These are phyloP conservation scores for Chaetomium globosum DNA, from an alignment of 2,329 filamentous ascomycete species.

Conservation along the genomic window DNA sequence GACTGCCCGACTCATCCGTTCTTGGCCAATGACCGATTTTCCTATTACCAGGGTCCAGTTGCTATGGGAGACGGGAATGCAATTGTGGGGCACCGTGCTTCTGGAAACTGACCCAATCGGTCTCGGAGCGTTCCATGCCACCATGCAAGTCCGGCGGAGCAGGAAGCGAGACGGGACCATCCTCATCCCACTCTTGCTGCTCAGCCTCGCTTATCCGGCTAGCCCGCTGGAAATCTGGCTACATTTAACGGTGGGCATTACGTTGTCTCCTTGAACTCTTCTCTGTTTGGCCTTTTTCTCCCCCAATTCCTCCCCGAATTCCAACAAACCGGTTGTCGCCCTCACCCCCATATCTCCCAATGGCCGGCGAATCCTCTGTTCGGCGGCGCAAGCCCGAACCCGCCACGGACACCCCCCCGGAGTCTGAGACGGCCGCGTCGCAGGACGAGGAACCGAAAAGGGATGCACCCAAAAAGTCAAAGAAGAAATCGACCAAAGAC, in stretches of 20 bases:
- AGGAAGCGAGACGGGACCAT: constrained; percentile 4
- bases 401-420: constrained; percentile 17
- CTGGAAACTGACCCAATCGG: constrained; percentile 22
- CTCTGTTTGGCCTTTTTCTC: not conserved
- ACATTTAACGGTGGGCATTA: constrained; percentile 9
- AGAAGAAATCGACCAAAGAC: constrained; percentile 34
- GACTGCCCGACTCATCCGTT: constrained; percentile 16
- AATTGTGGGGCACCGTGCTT: constrained; percentile 19
- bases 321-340: not conserved
- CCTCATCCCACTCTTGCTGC: constrained; percentile 9
- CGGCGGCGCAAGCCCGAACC: constrained; percentile 38
- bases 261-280: not conserved
- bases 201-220: constrained; percentile 32
- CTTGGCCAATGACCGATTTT: constrained; percentile 20
- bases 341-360: constrained; percentile 9
- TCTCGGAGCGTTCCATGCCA: constrained; percentile 19
- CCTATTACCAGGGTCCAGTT: constrained; percentile 16
- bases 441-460: constrained; percentile 29
- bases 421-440: constrained; percentile 25
- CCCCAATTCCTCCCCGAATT: not conserved
- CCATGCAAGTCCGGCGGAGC: constrained; percentile 10
- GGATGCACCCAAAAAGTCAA: constrained; percentile 39
- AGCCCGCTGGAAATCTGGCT: constrained; percentile 30
- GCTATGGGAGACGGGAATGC: constrained; percentile 29
- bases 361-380: constrained; percentile 33